These are phyloP conservation scores for Leucoagaricus sp. DNA, from an alignment of 1,284 basidiomycete genomes.

Conservation along the genomic window DNA sequence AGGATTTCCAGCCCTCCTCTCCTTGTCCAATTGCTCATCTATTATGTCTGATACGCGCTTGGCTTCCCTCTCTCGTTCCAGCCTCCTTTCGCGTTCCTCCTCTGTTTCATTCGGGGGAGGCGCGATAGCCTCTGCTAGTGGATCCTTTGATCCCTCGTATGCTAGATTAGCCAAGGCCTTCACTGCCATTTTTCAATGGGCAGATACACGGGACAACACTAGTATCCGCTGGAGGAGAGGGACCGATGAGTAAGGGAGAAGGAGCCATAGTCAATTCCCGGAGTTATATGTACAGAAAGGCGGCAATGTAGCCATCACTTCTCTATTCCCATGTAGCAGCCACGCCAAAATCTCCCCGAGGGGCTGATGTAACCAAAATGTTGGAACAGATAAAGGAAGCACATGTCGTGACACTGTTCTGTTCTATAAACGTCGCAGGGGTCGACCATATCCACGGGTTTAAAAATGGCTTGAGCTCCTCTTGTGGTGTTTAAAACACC, in stretches of 20 bases:
- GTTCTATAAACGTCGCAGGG: neutral
- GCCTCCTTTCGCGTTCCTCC: slow-evolving; percentile 48
- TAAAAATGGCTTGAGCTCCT: neutral
- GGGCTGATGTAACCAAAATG: neutral
- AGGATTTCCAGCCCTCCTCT: slow-evolving; percentile 53
- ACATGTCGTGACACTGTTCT: neutral
- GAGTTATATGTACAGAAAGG: neutral
- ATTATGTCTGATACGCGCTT: slow-evolving; percentile 51
- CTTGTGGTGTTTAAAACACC: too few relatives aligned
- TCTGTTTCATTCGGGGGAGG: slow-evolving; percentile 62
- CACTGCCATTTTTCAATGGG: slow-evolving; percentile 2
- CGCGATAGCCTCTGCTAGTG: slow-evolving; percentile 48
- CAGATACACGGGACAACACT: neutral
- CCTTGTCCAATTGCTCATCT: slow-evolving; percentile 36
- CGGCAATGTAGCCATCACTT: slow-evolving; percentile 6
- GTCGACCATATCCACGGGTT: neutral
- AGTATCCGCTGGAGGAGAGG: neutral
- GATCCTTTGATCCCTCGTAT: slow-evolving; percentile 43
- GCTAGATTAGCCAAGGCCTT: neutral
- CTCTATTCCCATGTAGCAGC: slow-evolving; percentile 8
- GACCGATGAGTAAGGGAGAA: neutral
- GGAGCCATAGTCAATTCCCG: neutral
- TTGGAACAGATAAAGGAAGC: slow-evolving; percentile 3
- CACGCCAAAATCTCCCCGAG: neutral
- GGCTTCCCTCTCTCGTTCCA: slow-evolving; percentile 58